phyloP scores from a whole-genome alignment of 257 asterid genomes.

The Phtheirospermum japonicum region DNA sequence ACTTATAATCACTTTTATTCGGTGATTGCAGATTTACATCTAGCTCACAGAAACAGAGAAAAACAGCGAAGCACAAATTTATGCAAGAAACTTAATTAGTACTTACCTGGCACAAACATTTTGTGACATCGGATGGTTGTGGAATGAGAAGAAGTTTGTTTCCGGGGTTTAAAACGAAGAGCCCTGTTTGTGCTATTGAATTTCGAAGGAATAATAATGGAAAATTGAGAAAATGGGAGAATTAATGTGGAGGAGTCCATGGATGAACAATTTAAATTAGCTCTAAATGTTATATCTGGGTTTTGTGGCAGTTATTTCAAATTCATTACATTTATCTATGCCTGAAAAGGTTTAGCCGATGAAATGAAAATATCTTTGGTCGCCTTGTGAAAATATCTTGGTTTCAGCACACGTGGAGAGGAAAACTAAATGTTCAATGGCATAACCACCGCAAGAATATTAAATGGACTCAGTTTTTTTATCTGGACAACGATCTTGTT shows the following conservation, averaged over 20 bases:
- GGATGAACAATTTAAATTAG: conserved; percentile 2
- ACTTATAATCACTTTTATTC: too few relatives aligned
- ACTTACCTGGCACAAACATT: conserved; percentile 93
- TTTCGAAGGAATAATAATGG: conserved; percentile 32
- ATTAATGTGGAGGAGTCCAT: conserved; percentile 43
- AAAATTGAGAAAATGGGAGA: conserved; percentile 28
- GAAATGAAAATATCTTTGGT: conserved; percentile 24
- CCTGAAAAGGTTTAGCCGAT: not conserved
- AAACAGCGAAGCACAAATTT: too few relatives aligned
- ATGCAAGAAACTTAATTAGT: not conserved
- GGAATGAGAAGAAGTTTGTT: conserved; percentile 31
- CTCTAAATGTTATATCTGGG: not conserved
- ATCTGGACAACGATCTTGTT: too few relatives aligned
- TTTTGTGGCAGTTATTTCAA: not conserved
- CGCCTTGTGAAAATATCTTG: conserved; percentile 24
- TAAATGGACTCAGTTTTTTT: too few relatives aligned
- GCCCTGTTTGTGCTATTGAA: conserved; percentile 26
- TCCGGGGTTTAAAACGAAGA: conserved; percentile 37
- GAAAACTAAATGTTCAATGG: too few relatives aligned
- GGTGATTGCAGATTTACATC: too few relatives aligned
- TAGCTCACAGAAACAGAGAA: too few relatives aligned
- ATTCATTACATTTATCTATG: not conserved
- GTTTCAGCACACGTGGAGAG: too few relatives aligned
- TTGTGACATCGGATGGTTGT: conserved; percentile 55
- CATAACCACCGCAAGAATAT: too few relatives aligned